phyloP scores from a whole-genome alignment of 1,139 yeast species.

The Pichia sp. region DNA sequence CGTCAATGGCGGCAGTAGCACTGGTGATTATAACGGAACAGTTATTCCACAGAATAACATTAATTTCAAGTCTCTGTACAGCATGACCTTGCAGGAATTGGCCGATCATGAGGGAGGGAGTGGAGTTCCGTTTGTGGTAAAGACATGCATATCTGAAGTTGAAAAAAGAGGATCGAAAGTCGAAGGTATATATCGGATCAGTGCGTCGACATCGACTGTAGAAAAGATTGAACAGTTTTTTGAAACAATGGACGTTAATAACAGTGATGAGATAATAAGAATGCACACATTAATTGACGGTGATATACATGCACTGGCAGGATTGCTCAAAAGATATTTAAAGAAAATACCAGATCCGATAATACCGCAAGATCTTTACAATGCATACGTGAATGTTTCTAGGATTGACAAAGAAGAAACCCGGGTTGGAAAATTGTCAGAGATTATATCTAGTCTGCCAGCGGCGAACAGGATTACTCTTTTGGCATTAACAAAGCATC shows the following conservation, averaged over 20 bases:
- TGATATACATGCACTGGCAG: conserved; percentile 83
- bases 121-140: conserved; percentile 63
- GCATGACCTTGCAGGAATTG: conserved; percentile 53
- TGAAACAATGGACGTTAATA: conserved; percentile 29
- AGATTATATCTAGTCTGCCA: conserved; percentile 47
- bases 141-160: conserved; percentile 72
- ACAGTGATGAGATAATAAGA: conserved; percentile 37
- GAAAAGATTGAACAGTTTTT: conserved; percentile 46
- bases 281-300: conserved; percentile 46
- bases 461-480: conserved; percentile 61
- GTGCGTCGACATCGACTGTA: conserved; percentile 81
- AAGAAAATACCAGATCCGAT: conserved; percentile 83
- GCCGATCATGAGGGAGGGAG: conserved; percentile 54
- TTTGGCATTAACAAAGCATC: conserved; percentile 55
- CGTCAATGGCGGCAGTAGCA: not conserved
- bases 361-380: conserved; percentile 66
- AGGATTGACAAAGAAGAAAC: conserved; percentile 30
- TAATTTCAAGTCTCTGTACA: conserved; percentile 32
- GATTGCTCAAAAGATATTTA: conserved; percentile 81
- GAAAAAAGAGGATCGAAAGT: conserved; percentile 65
- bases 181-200: conserved; percentile 88
- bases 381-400: conserved; percentile 53
- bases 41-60: not conserved
- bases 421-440: conserved; percentile 31
- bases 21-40: not conserved